Base-by-base conservation (phyloP, 1,284 basidiomycete genomes). In the Fomitopsis betulina region DNA sequence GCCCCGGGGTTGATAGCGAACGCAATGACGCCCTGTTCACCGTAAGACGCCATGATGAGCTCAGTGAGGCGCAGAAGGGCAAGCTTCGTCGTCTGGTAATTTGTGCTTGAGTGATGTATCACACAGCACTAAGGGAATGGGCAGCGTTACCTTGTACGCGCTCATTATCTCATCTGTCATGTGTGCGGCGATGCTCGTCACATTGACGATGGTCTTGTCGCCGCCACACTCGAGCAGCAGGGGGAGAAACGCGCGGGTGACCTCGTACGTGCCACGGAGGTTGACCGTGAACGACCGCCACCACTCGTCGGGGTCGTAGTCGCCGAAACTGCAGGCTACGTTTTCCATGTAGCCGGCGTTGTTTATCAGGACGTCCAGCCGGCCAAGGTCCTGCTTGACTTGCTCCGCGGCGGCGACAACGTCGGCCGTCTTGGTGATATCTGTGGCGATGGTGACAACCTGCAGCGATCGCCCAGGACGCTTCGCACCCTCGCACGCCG, bases 291-390 rank as follows among this genome's bases (percentile, higher is more conserved):
- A 60, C 13, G 39, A 12, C 52, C 33, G 47, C 60, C 62, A 61
- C 60, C 60, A 63, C 21, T 55, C 56, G 5, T 51, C 37, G 1
- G 59, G 56, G 17, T 62, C 61, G 25, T n/a, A 19, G 8, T 63
- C 62, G 5, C n/a, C 54, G 23, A 63, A 37, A 12, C 30, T 19
- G 27, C 27, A 30, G 19, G 7, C 30, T 23, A 23, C 45, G 10
- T 45, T 9, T 47, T 57, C 58, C 52, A 63, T 37, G 42, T 63
- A 58, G 4, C 61, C 61, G 15, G 61, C 62, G 39, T 63, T 63
- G 53, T 60, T 54, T 21, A 56, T 33, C 33, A 56, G 33, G 30
- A 56, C 35, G 23, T 56, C 54, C 7, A 56, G 27, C 19, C 45
- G 35, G 3, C 53, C 59, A 19, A 60, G 58, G 3, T 30, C 17